Conservation (phyloP, 176 grass and related monocot genomes). For the Coix lacrymajobi region DNA sequence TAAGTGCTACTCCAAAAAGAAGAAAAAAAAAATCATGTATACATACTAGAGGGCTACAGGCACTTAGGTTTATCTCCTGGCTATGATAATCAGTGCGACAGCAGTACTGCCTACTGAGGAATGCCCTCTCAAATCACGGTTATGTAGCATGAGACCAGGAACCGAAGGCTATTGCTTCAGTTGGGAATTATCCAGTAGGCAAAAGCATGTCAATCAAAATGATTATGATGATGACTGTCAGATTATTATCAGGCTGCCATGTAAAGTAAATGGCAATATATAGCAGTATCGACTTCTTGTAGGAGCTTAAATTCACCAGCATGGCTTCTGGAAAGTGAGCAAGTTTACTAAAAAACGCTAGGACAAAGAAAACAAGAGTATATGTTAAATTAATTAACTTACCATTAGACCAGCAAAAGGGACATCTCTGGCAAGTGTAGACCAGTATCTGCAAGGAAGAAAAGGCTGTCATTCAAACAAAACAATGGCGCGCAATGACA, state of each 20-base stretch:
- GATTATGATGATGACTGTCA: background rate
- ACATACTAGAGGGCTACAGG: background rate
- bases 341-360: constrained; percentile 14
- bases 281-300: background rate
- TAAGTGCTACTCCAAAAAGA: background rate
- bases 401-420: constrained; percentile 98
- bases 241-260: background rate
- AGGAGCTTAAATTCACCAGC: background rate
- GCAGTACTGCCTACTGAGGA: background rate
- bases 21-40: background rate
- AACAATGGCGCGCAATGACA: background rate
- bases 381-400: constrained; percentile 22
- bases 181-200: background rate
- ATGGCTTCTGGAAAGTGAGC: background rate
- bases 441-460: constrained; percentile 70
- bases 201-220: background rate
- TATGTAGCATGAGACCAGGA: background rate
- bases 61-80: background rate
- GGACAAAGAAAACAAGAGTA: constrained; percentile 12
- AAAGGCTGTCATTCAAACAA: background rate
- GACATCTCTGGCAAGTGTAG: constrained; percentile 96
- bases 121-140: background rate
- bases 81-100: background rate
- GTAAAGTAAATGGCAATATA: background rate
- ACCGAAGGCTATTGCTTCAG: background rate